Base-by-base conservation (phyloP, 208 protist species). In the Acanthamoeba rhysodes region DNA sequence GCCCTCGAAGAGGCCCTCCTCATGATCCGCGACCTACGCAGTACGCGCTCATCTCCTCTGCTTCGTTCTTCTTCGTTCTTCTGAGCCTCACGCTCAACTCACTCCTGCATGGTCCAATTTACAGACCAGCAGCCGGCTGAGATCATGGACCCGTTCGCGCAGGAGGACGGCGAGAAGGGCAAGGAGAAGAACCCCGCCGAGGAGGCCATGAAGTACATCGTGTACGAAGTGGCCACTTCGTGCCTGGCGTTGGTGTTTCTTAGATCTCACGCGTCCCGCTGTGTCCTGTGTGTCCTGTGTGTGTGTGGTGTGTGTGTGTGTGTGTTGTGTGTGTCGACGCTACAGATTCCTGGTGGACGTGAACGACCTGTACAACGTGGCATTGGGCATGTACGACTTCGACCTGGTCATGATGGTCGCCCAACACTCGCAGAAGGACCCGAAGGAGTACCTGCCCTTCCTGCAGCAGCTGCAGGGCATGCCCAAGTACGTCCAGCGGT, bases 361-460 rank as follows among this genome's bases (percentile, higher is more conserved):
- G 22, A 88, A 97, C 45, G 72, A 95, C 55, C 68, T 98, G 4
- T 98, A 96, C 57, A 92, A 97, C 68, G 80, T 95, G 32, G 97
- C 97, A 0, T 90, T 98, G 4, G 97, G 97, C 57, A 96, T 95
- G 32, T 98, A 98, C 68, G 95, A 98, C 87, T 97, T 98, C 70
- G 96, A 97, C 20, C 72, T 98, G 37, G 96, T 95, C 3, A 57
- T 97, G 41, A 97, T 98, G 96, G 97, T 98, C 4, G 96, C 97
- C 53, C 94, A 94, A 59, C 96, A 97, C 37, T 96, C 96, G n/a
- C 96, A 97, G 55, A 97, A 94, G 90, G 97, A 98, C 95, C 97
- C 97, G 45, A 96, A 97, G 57, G 96, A 98, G 80, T 98, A 98
- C 37, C 74, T 98, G 27, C 85, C 96, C 4, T 98, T 97, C 90